These are phyloP conservation scores for Lichtheimia hyalospora DNA, from an alignment of 371 early-diverging fungal species.

Conservation along the genomic window DNA sequence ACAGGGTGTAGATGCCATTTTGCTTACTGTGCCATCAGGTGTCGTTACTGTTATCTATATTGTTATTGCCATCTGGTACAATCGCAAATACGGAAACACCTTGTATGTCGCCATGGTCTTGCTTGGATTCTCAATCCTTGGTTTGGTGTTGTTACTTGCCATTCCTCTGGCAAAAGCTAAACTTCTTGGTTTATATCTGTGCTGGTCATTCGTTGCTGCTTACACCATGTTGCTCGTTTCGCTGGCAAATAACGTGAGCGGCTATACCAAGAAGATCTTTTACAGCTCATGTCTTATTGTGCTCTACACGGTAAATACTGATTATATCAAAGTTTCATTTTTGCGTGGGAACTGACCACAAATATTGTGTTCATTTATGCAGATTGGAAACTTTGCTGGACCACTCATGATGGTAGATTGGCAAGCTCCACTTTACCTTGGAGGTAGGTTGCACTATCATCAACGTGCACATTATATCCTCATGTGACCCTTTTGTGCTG, in stretches of 20 bases:
- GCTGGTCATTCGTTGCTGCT: conserved; percentile 18
- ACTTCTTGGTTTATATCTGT: conserved; percentile 20
- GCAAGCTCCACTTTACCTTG: conserved; percentile 11
- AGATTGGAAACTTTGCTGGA: conserved; percentile 19
- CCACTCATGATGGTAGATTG: conserved; percentile 19
- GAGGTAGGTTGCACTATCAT: background rate
- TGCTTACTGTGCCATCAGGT: conserved; percentile 21
- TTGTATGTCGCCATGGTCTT: conserved; percentile 9
- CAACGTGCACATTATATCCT: too few species aligned
- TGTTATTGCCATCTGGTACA: conserved; percentile 10
- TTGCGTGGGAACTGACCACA: background rate
- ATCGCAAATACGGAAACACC: conserved; percentile 12
- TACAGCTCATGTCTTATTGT: conserved; percentile 19
- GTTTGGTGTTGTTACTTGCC: conserved; percentile 22
- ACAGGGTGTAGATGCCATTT: conserved; percentile 15
- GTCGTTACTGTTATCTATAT: conserved; percentile 12
- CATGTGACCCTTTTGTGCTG: too few species aligned
- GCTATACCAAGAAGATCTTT: conserved; percentile 33
- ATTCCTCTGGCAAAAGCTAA: conserved; percentile 22
- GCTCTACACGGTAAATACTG: conserved; percentile 17
- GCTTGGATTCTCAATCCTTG: conserved; percentile 11
- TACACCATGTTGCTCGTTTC: conserved; percentile 19
- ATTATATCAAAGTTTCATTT: background rate
- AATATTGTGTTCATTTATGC: background rate
- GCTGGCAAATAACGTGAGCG: conserved; percentile 21